These are phyloP conservation scores for Eimeria acervulina DNA, from an alignment of 169 alveolate genomes.

Conservation along the genomic window DNA sequence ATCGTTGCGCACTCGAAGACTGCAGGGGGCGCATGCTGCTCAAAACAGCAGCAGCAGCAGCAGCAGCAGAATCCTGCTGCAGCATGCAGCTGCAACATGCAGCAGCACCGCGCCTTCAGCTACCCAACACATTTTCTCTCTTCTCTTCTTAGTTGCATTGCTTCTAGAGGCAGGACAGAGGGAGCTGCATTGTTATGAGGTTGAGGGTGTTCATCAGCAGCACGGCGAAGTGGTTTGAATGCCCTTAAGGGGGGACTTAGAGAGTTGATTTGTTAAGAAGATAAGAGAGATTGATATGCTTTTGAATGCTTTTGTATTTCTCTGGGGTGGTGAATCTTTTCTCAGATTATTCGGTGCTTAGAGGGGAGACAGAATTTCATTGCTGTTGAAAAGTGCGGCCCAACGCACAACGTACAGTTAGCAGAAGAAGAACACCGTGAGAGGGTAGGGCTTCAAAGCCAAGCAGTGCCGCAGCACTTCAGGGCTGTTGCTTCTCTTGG, in stretches of 20 bases:
- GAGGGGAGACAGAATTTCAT: slow-evolving; percentile 59
- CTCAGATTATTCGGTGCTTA: slow-evolving; percentile 40
- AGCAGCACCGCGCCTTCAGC: no score
- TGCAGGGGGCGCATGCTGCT: not conserved
- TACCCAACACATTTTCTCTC: no score
- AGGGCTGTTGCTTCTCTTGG: slow-evolving; percentile 55
- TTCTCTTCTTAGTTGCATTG: no score
- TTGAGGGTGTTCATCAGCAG: no score
- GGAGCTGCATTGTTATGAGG: no score
- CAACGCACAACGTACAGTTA: slow-evolving; percentile 46
- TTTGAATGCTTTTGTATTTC: not conserved
- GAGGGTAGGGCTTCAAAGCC: not conserved
- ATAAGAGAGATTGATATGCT: no score
- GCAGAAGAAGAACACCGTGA: slow-evolving; percentile 40
- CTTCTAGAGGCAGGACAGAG: no score
- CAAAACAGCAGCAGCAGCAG: not conserved
- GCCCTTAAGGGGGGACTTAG: no score
- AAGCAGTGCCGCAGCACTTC: slow-evolving; percentile 20
- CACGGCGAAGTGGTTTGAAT: no score
- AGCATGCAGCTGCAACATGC: no score
- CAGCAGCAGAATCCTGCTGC: no score
- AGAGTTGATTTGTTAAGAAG: not conserved
- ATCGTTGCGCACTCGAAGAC: not conserved
- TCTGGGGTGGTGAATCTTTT: not conserved
- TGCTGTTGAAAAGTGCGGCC: slow-evolving; percentile 54